Evolutionary conservation across 345 rosid genomes (phyloP), one percentile per base, ranked within the genome.

Genomic region (Physaria fendleri): DNA sequence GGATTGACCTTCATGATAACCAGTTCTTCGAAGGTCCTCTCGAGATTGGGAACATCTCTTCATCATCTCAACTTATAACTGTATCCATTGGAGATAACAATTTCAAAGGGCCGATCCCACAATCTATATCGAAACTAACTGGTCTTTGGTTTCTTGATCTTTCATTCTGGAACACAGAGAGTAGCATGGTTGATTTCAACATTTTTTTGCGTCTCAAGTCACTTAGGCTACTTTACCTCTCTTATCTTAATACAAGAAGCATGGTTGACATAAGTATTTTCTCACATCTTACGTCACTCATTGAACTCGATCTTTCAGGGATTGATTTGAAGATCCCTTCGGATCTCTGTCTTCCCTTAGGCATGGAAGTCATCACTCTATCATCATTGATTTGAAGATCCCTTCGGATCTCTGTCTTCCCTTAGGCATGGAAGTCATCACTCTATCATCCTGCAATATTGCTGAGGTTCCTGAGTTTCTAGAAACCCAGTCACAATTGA

Each of bases 391-490:
- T n/a, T n/a, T n/a, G n/a, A n/a, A n/a, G 16, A 46, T 49, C 1
- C 32, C 8, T 17, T 7, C 33, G 2, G 28, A 21, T 10, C 47
- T 45, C 11, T 8, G 5, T 8, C 30, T 69, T 9, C 47, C 52
- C 13, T 11, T 20, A 17, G 27, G 34, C 1, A 6, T 50, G 4
- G 2, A 0, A 0, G 2, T 0, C 7, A 35, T 55, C 48, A 2
- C 2, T 13, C 34, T 42, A 25, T 30, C 46, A 27, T 30, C 27
- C n/a, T 71, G 71, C 43, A 43, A 51, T 15, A 24, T 64, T 6
- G 7, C 0, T 1, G 51, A 64, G 38, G 59, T 77, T 14, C 81
- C 78, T 6, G 2, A 18, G 13, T 59, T 77, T 30, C 15, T 74
- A 7, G 16, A 9, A 2, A 39, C 8, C 16, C 37, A 49, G 11